Percentiles rank a stretch among this genome's conserved stretches.
These are phyloP conservation scores for Penicillium sp. DNA, from an alignment of 2,329 filamentous ascomycete genomes.

Conservation along the genomic window DNA sequence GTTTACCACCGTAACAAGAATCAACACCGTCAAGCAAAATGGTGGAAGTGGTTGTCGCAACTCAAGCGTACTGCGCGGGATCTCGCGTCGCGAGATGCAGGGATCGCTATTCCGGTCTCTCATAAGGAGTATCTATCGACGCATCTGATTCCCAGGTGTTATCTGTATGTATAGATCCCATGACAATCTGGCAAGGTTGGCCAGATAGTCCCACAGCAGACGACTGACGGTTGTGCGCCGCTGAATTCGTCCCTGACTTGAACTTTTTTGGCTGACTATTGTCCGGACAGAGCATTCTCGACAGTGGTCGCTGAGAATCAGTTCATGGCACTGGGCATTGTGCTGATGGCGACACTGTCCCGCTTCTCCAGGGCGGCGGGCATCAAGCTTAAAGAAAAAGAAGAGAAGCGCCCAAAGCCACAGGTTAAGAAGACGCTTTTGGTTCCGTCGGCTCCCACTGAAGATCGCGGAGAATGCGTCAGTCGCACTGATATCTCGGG, in stretches of 20 bases:
- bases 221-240: too few species aligned
- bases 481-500: constrained; percentile 10
- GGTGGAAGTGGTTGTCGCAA: constrained; percentile 71
- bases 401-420: constrained; percentile 8
- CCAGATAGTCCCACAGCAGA: too few species aligned
- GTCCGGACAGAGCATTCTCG: constrained; percentile 49
- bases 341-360: constrained; percentile 60
- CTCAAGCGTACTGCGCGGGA: constrained; percentile 61
- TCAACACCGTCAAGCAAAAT: constrained; percentile 74
- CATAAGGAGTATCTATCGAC: constrained; percentile 28
- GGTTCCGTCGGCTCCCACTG: constrained; percentile 8
- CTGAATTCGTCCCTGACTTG: too few species aligned
- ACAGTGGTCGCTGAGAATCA: constrained; percentile 66
- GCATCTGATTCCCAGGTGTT: constrained; percentile 38
- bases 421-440: not conserved
- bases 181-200: too few species aligned
- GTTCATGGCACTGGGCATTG: constrained; percentile 64
- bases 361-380: constrained; percentile 45
- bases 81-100: constrained; percentile 43
- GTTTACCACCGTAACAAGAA: constrained; percentile 83
- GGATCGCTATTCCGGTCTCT: not conserved
- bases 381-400: constrained; percentile 29
- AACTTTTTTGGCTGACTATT: constrained; percentile 3
- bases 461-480: constrained; percentile 24
- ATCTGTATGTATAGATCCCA: constrained; percentile 28